Percentiles rank a stretch among this genome's conserved stretches.
phyloP scores from a whole-genome alignment of 2,329 filamentous ascomycete species.

The Stenocarpella maydis region DNA sequence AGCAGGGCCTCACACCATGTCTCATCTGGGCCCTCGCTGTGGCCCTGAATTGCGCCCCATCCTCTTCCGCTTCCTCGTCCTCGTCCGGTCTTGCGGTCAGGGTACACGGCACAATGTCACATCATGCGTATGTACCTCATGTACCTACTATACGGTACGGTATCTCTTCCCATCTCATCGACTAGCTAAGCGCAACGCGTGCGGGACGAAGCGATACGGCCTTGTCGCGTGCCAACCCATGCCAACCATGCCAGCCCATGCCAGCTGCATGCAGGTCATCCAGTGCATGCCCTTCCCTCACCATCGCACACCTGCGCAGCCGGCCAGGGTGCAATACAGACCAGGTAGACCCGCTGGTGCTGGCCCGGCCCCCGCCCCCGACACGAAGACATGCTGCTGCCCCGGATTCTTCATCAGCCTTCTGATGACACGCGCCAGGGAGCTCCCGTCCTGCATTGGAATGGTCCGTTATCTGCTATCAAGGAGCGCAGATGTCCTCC shows the following conservation, averaged over 20 bases:
- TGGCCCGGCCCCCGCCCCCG: slow-evolving; percentile 18
- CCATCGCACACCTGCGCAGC: slow-evolving; percentile 12
- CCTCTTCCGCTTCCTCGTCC: slow-evolving; percentile 13
- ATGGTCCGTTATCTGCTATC: neutral
- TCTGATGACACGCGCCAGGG: neutral
- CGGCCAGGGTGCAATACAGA: too few species aligned
- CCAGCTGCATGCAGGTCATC: slow-evolving; percentile 22
- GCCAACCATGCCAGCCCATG: too few species aligned
- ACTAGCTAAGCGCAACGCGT: slow-evolving; percentile 27
- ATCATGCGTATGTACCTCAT: neutral
- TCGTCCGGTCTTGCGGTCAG: slow-evolving; percentile 23
- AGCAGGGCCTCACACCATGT: slow-evolving; percentile 26
- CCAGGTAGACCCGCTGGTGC: neutral
- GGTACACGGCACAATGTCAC: neutral
- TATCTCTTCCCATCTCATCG: slow-evolving; percentile 12
- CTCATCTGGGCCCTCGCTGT: slow-evolving; percentile 11
- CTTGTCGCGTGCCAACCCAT: slow-evolving; percentile 30
- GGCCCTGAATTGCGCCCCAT: slow-evolving; percentile 19
- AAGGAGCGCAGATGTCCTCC: neutral
- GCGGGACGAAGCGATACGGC: slow-evolving; percentile 19
- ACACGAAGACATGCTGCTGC: neutral
- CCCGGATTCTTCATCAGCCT: slow-evolving; percentile 12
- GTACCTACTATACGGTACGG: neutral
- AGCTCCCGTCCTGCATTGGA: neutral
- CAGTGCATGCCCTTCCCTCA: slow-evolving; percentile 8